Base-by-base conservation (phyloP, 345 rosid species). In the Salix purpurea region DNA sequence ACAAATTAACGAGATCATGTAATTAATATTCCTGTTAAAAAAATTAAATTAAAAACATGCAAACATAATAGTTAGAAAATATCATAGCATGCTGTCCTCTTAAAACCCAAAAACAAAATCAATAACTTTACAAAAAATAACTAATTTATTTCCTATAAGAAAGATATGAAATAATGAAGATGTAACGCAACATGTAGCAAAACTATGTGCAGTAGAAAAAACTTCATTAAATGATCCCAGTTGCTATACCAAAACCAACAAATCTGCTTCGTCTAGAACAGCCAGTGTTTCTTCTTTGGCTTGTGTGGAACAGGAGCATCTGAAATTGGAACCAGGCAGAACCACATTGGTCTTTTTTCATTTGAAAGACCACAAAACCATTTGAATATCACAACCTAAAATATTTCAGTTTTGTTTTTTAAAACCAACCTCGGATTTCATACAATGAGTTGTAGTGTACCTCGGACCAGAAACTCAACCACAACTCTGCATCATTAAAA, bases 401-500 rank as follows among this genome's bases (percentile, higher is more conserved):
- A 40, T 4, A 52, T 48, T 24, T 32, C 23, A 7, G 23, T 52
- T 16, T 24, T 52, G 19, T 50, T 26, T 4, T 24, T 30, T 46
- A 72, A 34, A 79, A 87, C 90, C 66, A 76, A 92, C 99, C 97
- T 90, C 81, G 89, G 65, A 89, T 84, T 54, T 89, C 96, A 72
- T 93, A 93, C 62, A 95, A 87, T n/a, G 97, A 95, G 86, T 95
- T 95, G 81, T 93, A 95, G 77, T 95, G 99, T 64, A 95, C 97
- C 87, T 95, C 97, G 16, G 96, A 91, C 99, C 99, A 95, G 86
- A 95, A 95, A 82, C 97, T 95, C 79, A 95, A 87, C 99, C 99
- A 95, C 78, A 95, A 78, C 86, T 88, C 99, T 95, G 96, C 91
- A 86, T 66, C 65, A 77, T 75, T 72, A 4, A 34, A 5, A 66